phyloP scores from a whole-genome alignment of 2,329 filamentous ascomycete genomes.

The Verticillium zaregamsianum region DNA sequence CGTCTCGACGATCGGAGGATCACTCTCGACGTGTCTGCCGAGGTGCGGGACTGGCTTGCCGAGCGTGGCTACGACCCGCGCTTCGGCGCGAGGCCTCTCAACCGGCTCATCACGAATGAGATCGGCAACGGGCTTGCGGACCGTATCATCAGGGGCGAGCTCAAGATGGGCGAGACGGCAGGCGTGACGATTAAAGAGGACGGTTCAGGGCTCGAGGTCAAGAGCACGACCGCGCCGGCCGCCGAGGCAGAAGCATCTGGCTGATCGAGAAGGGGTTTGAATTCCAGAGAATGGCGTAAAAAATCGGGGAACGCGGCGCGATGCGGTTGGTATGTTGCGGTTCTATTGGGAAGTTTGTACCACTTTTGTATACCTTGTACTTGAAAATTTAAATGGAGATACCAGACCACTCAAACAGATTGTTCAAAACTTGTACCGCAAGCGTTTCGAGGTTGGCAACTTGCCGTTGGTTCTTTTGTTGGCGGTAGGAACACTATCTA shows the following conservation, averaged over 20 bases:
- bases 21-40: slow-evolving; percentile 62
- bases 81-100: slow-evolving; percentile 86
- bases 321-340: neutral
- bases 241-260: neutral
- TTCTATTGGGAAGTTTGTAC: neutral
- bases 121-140: slow-evolving; percentile 87
- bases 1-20: slow-evolving; percentile 85
- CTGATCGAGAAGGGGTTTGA: neutral
- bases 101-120: slow-evolving; percentile 84
- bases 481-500: no score
- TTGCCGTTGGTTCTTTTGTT: no score
- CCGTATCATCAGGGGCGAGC: slow-evolving; percentile 81
- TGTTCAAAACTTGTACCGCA: neutral
- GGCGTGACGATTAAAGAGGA: slow-evolving; percentile 64
- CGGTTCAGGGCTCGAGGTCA: slow-evolving; percentile 52
- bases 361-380: neutral
- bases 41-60: slow-evolving; percentile 81
- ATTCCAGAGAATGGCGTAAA: neutral
- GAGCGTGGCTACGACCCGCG: slow-evolving; percentile 86
- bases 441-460: no score
- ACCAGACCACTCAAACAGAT: neutral
- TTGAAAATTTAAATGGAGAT: neutral
- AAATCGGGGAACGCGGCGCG: neutral
- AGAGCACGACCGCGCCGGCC: neutral
- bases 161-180: slow-evolving; percentile 72